Conservation (phyloP, 306 rosid genomes). For the Vigna radiata region DNA sequence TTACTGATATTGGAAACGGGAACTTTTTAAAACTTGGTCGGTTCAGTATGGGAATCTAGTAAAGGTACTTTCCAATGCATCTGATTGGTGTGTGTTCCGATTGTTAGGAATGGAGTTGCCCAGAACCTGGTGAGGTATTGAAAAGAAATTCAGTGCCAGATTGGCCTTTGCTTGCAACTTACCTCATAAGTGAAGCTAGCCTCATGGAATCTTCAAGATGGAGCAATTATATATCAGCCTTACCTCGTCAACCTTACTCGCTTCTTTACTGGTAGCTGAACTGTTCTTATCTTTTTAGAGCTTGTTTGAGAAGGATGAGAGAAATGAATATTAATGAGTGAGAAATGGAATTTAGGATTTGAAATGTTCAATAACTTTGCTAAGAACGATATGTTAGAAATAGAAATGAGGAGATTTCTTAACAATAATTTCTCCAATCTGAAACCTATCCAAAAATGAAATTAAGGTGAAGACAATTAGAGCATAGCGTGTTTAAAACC, state of each 20-base stretch:
- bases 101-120: slow-evolving; percentile 78
- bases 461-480: slow-evolving; percentile 11
- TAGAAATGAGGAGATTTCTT: slow-evolving; percentile 9
- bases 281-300: slow-evolving; percentile 32
- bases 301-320: slow-evolving; percentile 29
- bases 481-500: slow-evolving; percentile 9
- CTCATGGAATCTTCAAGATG: slow-evolving; percentile 82
- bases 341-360: slow-evolving; percentile 1
- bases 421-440: neutral
- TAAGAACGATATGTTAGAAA: slow-evolving; percentile 3
- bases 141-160: slow-evolving; percentile 84
- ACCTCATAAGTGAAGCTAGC: slow-evolving; percentile 94
- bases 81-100: slow-evolving; percentile 26
- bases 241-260: slow-evolving; percentile 95
- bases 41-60: neutral
- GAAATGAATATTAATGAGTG: slow-evolving; percentile 1
- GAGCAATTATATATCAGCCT: slow-evolving; percentile 88
- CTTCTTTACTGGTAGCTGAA: slow-evolving; percentile 81
- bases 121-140: slow-evolving; percentile 75
- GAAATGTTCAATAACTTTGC: slow-evolving; percentile 14
- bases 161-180: slow-evolving; percentile 95
- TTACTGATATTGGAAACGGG: slow-evolving; percentile 10
- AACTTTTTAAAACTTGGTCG: neutral
- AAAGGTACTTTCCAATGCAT: slow-evolving; percentile 22
- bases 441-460: slow-evolving; percentile 12